Evolutionary conservation across 306 rosid genomes (phyloP).

Genomic region (Vachellia collinsii): DNA sequence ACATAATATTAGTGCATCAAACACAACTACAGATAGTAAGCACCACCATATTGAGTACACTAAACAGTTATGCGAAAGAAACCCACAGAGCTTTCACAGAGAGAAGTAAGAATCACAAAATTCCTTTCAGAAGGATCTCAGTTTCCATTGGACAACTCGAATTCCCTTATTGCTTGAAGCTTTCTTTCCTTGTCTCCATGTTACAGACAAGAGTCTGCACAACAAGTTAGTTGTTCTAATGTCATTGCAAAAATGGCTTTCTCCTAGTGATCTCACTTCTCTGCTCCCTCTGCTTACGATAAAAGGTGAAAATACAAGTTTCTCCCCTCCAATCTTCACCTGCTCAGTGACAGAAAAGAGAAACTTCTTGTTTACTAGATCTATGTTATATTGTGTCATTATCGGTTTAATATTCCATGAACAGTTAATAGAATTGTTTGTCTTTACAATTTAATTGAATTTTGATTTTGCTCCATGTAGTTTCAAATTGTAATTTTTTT

Average conservation of each 20-base stretch:
- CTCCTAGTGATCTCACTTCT: background rate
- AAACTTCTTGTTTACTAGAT: no score
- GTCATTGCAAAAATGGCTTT: slow-evolving; percentile 24
- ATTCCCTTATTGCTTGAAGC: slow-evolving; percentile 18
- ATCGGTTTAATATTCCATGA: background rate
- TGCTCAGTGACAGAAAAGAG: slow-evolving; percentile 1
- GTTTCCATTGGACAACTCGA: slow-evolving; percentile 23
- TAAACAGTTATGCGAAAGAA: slow-evolving; percentile 25
- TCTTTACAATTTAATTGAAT: no score
- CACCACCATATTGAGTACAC: slow-evolving; percentile 26
- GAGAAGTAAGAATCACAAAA: slow-evolving; percentile 25
- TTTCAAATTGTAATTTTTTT: no score
- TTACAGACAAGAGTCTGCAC: background rate
- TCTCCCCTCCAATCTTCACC: slow-evolving; percentile 32
- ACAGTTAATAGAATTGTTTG: no score
- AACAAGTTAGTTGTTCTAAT: slow-evolving; percentile 21
- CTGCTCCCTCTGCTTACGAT: slow-evolving; percentile 29
- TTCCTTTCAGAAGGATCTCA: slow-evolving; percentile 3
- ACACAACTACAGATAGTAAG: slow-evolving; percentile 29
- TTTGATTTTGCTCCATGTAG: no score
- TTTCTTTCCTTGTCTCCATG: background rate
- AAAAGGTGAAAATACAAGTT: background rate
- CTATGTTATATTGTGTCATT: background rate
- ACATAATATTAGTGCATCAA: slow-evolving; percentile 9
- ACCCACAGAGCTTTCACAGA: slow-evolving; percentile 5